Evolutionary conservation across 176 grass and related monocot genomes (phyloP).

Genomic region (Alloteropsis semialata): DNA sequence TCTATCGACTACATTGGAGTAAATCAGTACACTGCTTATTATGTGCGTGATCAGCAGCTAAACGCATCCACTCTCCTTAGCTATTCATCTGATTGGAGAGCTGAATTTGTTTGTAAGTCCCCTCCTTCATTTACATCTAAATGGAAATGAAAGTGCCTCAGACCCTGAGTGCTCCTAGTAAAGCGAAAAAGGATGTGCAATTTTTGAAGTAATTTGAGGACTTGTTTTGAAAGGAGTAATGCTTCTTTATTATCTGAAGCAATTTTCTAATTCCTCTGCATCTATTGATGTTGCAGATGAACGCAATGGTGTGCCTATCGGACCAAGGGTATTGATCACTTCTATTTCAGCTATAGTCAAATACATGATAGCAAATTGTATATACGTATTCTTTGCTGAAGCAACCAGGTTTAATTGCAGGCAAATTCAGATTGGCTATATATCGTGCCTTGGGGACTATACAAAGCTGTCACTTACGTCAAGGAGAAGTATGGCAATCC

Average conservation of each 20-base stretch:
- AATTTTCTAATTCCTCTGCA: not conserved
- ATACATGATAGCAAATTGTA: not conserved
- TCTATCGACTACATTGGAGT: constrained; percentile 55
- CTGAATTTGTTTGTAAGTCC: constrained; percentile 44
- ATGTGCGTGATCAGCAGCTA: constrained; percentile 31
- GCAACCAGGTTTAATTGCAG: constrained; percentile 12
- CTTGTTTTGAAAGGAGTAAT: not conserved
- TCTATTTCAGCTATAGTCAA: not conserved
- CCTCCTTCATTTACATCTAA: not conserved
- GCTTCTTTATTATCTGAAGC: not conserved
- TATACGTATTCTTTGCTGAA: not conserved
- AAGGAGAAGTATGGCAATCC: constrained; percentile 59
- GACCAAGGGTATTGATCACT: constrained; percentile 39
- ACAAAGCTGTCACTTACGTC: constrained; percentile 66
- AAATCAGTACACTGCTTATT: constrained; percentile 70
- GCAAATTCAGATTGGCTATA: constrained; percentile 69
- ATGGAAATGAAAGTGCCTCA: too few relatives aligned
- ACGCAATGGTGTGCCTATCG: constrained; percentile 54
- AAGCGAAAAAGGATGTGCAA: not conserved
- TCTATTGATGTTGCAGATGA: constrained; percentile 43
- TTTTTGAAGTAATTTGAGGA: not conserved
- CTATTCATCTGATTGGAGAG: constrained; percentile 57
- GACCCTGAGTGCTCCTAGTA: not conserved
- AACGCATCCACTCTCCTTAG: constrained; percentile 20
- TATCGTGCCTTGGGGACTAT: constrained; percentile 74